phyloP scores from a whole-genome alignment of 495 filamentous ascomycete genomes.

The Immersiella caudata region DNA sequence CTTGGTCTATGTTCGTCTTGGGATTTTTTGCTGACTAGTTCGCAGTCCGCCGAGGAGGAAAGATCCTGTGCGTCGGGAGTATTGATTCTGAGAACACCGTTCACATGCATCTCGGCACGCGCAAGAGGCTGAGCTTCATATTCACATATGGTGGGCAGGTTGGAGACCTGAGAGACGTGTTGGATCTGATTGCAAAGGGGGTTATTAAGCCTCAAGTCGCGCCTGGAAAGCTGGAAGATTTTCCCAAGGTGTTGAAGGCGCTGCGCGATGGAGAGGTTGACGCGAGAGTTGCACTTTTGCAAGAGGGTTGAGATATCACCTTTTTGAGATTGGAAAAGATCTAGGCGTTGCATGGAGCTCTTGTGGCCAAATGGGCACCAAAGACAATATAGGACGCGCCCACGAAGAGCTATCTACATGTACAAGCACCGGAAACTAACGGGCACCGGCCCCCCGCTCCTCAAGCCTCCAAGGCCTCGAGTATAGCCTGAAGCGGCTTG shows the following conservation, averaged over 20 bases:
- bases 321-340: no score
- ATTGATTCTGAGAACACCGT: slow-evolving; percentile 37
- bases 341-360: no score
- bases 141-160: slow-evolving; percentile 26
- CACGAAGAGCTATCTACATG: no score
- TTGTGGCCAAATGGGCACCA: no score
- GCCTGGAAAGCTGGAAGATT: slow-evolving; percentile 25
- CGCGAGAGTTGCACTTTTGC: slow-evolving; percentile 25
- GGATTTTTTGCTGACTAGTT: not conserved
- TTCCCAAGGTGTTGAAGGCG: slow-evolving; percentile 24
- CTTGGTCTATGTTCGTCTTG: no score
- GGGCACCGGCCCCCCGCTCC: no score
- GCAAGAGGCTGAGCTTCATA: slow-evolving; percentile 26
- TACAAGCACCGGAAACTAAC: no score
- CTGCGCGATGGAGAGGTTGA: slow-evolving; percentile 24
- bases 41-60: slow-evolving; percentile 31
- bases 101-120: slow-evolving; percentile 24
- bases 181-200: slow-evolving; percentile 28
- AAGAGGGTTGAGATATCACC: slow-evolving; percentile 9
- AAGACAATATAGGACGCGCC: no score
- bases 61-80: slow-evolving; percentile 44
- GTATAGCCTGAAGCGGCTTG: not conserved
- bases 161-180: slow-evolving; percentile 17
- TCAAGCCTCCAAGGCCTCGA: no score
- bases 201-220: slow-evolving; percentile 29